Evolutionary conservation across 2,329 filamentous ascomycete genomes (phyloP).

Genomic region (Fusarium secorum): DNA sequence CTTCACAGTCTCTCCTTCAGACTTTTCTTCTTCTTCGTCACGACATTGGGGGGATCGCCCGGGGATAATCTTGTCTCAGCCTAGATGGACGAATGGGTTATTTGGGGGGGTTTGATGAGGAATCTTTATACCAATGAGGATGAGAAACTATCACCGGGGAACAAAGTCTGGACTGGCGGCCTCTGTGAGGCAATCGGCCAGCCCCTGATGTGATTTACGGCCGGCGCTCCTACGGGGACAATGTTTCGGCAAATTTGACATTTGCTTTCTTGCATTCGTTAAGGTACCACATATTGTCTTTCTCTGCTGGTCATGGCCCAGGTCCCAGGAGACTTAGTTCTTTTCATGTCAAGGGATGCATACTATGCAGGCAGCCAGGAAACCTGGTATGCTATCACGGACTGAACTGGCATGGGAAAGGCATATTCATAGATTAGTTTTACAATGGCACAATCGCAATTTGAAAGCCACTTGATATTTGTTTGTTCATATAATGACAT

Average conservation of each 20-base stretch:
- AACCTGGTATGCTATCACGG: slow-evolving; percentile 10
- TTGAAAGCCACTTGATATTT: slow-evolving; percentile 26
- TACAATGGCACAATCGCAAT: slow-evolving; percentile 44
- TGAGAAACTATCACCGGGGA: slow-evolving; percentile 38
- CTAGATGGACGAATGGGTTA: slow-evolving; percentile 41
- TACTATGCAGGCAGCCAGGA: not conserved
- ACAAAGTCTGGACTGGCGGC: slow-evolving; percentile 28
- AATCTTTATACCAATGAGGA: slow-evolving; percentile 45
- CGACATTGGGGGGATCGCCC: slow-evolving; percentile 41
- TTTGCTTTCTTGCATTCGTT: slow-evolving; percentile 45
- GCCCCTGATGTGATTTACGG: slow-evolving; percentile 39
- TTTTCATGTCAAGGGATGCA: slow-evolving; percentile 18
- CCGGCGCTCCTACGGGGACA: slow-evolving; percentile 40
- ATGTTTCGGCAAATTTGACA: slow-evolving; percentile 45
- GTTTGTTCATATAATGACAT: not conserved
- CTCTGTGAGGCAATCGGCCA: slow-evolving; percentile 39
- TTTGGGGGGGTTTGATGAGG: slow-evolving; percentile 38
- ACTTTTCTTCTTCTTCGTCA: slow-evolving; percentile 44
- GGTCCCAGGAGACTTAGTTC: not conserved
- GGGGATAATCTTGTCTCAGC: slow-evolving; percentile 42
- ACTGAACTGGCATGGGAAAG: slow-evolving; percentile 14
- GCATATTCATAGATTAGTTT: slow-evolving; percentile 43
- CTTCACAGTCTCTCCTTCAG: slow-evolving; percentile 52
- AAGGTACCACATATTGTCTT: slow-evolving; percentile 26
- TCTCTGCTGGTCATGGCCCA: slow-evolving; percentile 11